A percentile compares a stretch with the other conserved stretches of the same genome.
Conservation (phyloP, 768 basidiomycete species). For the Terana coerulea region DNA sequence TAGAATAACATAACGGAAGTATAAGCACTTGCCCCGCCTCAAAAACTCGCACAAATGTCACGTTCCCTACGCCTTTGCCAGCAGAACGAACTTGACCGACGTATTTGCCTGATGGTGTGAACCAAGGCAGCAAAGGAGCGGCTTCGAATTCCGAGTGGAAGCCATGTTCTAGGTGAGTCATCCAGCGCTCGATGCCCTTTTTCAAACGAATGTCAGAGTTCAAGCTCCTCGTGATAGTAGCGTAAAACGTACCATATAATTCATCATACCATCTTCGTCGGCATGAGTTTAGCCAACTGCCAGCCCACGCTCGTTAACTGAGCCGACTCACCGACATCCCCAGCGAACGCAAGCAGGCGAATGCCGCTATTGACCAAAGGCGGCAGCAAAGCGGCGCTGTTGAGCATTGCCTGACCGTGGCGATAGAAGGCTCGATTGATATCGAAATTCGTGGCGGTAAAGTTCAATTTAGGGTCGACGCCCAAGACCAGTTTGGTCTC, state of each 20-base stretch:
- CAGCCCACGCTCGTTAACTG: slow-evolving; percentile 22
- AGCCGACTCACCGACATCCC: slow-evolving; percentile 28
- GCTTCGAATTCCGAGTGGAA: slow-evolving; percentile 36
- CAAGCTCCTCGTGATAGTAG: not conserved
- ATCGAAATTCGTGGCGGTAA: slow-evolving; percentile 31
- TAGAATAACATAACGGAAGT: not conserved
- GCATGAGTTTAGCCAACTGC: not conserved
- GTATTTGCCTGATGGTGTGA: slow-evolving; percentile 26
- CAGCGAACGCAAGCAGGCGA: slow-evolving; percentile 37
- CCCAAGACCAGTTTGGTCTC: slow-evolving; percentile 43
- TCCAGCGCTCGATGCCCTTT: slow-evolving; percentile 40
- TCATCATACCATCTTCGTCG: slow-evolving; percentile 34
- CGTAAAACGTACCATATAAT: slow-evolving; percentile 28
- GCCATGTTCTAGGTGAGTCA: slow-evolving; percentile 33
- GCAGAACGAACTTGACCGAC: slow-evolving; percentile 41
- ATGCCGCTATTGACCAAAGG: slow-evolving; percentile 45
- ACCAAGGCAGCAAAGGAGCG: slow-evolving; percentile 31
- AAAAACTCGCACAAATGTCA: slow-evolving; percentile 45
- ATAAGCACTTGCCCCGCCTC: slow-evolving; percentile 36
- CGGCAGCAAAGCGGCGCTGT: slow-evolving; percentile 44
- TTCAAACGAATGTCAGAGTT: not conserved
- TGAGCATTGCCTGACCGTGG: slow-evolving; percentile 46
- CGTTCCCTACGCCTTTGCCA: slow-evolving; percentile 41
- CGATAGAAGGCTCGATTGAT: slow-evolving; percentile 44
- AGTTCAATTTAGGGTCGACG: slow-evolving; percentile 29